phyloP scores from a whole-genome alignment of 768 basidiomycete genomes.

The Sutorius australiensis region DNA sequence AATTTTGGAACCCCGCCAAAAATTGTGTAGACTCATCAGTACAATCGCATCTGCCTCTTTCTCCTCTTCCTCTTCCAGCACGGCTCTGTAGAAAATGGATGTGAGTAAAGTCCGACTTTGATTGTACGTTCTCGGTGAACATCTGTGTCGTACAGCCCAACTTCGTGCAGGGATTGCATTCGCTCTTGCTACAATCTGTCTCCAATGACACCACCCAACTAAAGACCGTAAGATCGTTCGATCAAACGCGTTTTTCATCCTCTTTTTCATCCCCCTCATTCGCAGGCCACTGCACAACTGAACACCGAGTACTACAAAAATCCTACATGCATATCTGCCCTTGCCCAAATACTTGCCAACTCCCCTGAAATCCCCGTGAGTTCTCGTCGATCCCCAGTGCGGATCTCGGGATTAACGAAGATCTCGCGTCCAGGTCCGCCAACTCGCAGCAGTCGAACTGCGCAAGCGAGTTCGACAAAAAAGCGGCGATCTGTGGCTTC shows the following conservation, averaged over 20 bases:
- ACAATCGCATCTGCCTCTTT: slow-evolving; percentile 27
- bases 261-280: slow-evolving; percentile 8
- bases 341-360: slow-evolving; percentile 81
- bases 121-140: neutral
- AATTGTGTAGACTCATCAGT: slow-evolving; percentile 35
- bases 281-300: slow-evolving; percentile 83
- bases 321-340: slow-evolving; percentile 84
- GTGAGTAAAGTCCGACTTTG: slow-evolving; percentile 17
- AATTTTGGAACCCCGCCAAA: slow-evolving; percentile 56
- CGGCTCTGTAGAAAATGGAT: slow-evolving; percentile 27
- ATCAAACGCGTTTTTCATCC: slow-evolving; percentile 25
- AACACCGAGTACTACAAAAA: slow-evolving; percentile 94
- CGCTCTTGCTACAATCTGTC: slow-evolving; percentile 79
- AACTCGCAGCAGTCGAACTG: slow-evolving; percentile 95
- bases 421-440: slow-evolving; percentile 65
- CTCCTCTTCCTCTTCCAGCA: slow-evolving; percentile 27
- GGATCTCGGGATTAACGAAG: slow-evolving; percentile 8
- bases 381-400: slow-evolving; percentile 17
- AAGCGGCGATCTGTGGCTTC: slow-evolving; percentile 79
- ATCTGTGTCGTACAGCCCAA: slow-evolving; percentile 42
- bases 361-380: slow-evolving; percentile 82
- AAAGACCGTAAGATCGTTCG: slow-evolving; percentile 67
- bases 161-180: slow-evolving; percentile 79
- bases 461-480: slow-evolving; percentile 85
- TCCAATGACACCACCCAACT: slow-evolving; percentile 81